Evolutionary conservation across 2,329 filamentous ascomycete genomes (phyloP), one percentile per base, ranked within the genome.

Genomic region (Exophiala alcalophila): DNA sequence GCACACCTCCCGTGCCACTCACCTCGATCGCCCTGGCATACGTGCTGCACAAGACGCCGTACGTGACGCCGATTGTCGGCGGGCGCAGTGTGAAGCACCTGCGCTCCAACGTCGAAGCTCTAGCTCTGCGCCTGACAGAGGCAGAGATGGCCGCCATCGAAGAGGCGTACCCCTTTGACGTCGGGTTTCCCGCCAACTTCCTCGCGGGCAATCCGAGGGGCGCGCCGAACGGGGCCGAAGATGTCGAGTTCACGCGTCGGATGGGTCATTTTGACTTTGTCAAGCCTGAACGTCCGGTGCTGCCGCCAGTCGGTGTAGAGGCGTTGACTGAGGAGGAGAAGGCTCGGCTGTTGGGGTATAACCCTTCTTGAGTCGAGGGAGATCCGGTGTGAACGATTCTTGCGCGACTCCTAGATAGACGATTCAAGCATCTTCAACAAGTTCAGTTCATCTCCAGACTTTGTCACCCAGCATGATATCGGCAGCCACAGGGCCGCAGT

Each of bases 111-210:
- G 77, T 83, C 44, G 65, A 74, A 54, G 77, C 75, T 0, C 55
- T 83, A 41, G 65, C 58, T 4, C 57, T 82, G 23, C 53, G 59
- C 16, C 61, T 82, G 35, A 70, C 68, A 0, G 63, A 71, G 0
- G 68, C 75, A 5, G 74, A 83, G 39, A 64, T 81, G 6, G 59
- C 65, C 19, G 69, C 73, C 47, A 74, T 83, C 44, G 78, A 83
- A 49, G 59, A 57, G 2, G 70, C 73, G 9, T 63, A 64, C 32
- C 57, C 65, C 4, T 83, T 83, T 50, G 72, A 81, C 14, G 23
- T 70, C 19, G 78, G 78, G 0, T 81, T 79, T 60, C 77, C 77
- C 0, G 59, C 62, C 57, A 66, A 59, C 47, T 64, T 74, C 45
- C 55, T 74, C 8, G 14, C 33, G 5, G 12, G 27, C 2, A 36